Base-by-base conservation (phyloP, 345 rosid genomes). In the Rhizophora apiculata region DNA sequence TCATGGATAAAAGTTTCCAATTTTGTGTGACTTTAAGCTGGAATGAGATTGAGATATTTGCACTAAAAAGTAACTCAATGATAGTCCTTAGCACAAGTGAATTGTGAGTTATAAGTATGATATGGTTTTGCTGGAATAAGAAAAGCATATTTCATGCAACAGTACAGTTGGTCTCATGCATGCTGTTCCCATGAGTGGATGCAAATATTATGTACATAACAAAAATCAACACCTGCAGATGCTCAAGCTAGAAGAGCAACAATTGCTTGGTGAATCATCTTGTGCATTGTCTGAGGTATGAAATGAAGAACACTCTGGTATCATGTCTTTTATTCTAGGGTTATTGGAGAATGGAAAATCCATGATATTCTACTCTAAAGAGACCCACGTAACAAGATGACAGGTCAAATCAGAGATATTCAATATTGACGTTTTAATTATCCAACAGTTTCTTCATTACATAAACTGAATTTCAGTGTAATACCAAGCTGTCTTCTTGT, bases 161-260 rank as follows among this genome's bases (percentile, higher is more conserved):
- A 43, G 36, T 52, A 19, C 8, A 55, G 27, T 64, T 27, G 18
- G 32, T 55, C 36, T 32, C 15, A 51, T 55, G 22, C 39, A 30
- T 30, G 19, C 31, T 60, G 26, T 51, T 56, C 34, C n/a, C 43
- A 52, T 63, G 54, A 48, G 64, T 53, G 27, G 29, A 67, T 69
- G 29, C 58, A 46, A 69, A 21, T 64, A 52, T 61, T 16, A 37
- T 39, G 56, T 3, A 51, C 37, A 64, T 63, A 69, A 64, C 37
- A 9, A 53, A 57, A 63, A 70, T 82, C 64, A 51, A 66, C 64
- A 53, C n/a, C 31, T 78, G 75, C 85, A 88, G 94, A 82, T 73
- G 85, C 91, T 85, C 76, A 88, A 78, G 85, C 80, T 88, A 73
- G 94, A 85, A 5, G 90, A 88, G 74, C 94, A 86, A 68, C 89